Evolutionary conservation across 1,284 basidiomycete species (phyloP).

Genomic region (Fomitopsis betulina): DNA sequence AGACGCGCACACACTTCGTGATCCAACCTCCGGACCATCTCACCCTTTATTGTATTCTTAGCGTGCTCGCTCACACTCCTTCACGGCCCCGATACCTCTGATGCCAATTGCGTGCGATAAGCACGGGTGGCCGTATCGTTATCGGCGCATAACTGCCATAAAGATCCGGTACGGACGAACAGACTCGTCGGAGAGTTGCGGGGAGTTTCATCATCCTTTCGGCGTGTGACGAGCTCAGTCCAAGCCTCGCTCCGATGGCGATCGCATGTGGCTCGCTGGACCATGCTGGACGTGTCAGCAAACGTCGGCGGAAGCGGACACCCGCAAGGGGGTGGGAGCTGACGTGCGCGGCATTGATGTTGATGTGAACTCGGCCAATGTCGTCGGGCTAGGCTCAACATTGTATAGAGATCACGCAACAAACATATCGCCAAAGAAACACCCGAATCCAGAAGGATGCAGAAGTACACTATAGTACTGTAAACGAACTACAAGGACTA

Average conservation of each 20-base stretch:
- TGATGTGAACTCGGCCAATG: too few species aligned
- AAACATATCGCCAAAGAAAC: background rate
- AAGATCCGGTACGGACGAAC: background rate
- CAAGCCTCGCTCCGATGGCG: background rate
- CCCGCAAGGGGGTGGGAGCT: background rate
- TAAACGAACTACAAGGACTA: slow-evolving; percentile 3
- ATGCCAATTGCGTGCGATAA: slow-evolving; percentile 1
- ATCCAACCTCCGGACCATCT: background rate
- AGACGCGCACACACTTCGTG: background rate
- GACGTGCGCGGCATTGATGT: too few species aligned
- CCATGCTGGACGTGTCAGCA: background rate
- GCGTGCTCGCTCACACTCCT: background rate
- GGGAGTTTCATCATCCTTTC: background rate
- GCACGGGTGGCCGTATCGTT: slow-evolving; percentile 6
- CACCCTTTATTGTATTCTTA: background rate
- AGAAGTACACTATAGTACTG: background rate
- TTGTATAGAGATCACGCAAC: background rate
- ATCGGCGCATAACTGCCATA: slow-evolving; percentile 3
- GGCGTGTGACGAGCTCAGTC: slow-evolving; percentile 10
- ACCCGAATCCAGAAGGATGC: background rate
- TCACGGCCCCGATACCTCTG: background rate
- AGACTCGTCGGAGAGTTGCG: background rate
- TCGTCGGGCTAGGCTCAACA: background rate
- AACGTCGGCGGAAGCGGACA: background rate
- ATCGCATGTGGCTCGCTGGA: background rate